Base-by-base conservation (phyloP, 495 filamentous ascomycete species). In the Aspergillus baeticus region DNA sequence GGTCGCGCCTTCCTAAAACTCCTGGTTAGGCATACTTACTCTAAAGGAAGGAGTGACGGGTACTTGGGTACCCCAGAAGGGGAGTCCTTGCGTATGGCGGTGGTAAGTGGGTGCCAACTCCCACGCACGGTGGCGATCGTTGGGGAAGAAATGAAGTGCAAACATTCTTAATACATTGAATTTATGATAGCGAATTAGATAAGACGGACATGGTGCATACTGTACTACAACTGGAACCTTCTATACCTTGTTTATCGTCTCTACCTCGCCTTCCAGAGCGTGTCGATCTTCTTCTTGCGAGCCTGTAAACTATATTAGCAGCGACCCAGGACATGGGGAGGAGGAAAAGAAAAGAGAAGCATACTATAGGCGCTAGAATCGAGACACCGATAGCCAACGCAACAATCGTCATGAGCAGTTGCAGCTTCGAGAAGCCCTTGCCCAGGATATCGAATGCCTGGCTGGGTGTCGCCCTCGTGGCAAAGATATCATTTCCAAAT, bases 381-480 rank as follows among this genome's bases (percentile, higher is more conserved):
- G 81, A 64, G 37, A 95, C 91, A 50, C 90, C 91, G 14, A 83
- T 74, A 1, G 77, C 79, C 59, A 97, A 76, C 37, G 87, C 92
- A 31, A 87, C 73, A 39, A 99, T 90, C 0, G 94, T 99, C 21
- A 79, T 74, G 1, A 96, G 69, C 61, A 99, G 80, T 62, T 92
- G 87, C 53, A 92, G 58, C 76, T 95, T 96, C 54, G 88, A 91
- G 68, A 99, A 99, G 5, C 87, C 89, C 73, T 92, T 95, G 33
- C 91, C 93, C 1, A 99, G 76, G 15, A 96, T 81, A 73, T 99
- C 94, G 70, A 98, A 99, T 4, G 87, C 80, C 53, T 87, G 82
- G 65, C 90, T 95, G 0, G 94, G 94, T 26, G 86, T 83, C 31
- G 94, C 85, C 13, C 91, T 77, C 3, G 92, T 92, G 5, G 89